These are phyloP conservation scores for Fusarium proliferatum DNA, from an alignment of 2,329 filamentous ascomycete species.

Conservation along the genomic window DNA sequence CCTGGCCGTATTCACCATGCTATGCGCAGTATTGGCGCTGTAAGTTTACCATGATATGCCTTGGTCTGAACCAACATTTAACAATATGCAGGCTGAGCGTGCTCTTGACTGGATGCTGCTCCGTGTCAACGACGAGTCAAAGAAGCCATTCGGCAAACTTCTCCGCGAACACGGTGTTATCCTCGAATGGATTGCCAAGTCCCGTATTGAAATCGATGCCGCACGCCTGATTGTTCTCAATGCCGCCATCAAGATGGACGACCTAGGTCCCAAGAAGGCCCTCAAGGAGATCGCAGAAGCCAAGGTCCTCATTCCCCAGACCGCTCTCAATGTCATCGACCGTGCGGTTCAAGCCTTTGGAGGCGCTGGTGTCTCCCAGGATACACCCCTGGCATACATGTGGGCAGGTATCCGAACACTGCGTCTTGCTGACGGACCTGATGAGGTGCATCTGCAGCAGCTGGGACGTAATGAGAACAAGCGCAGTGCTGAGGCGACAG, in stretches of 20 bases:
- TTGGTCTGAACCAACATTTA: background rate
- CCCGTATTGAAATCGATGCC: conserved; percentile 92
- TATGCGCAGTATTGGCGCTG: conserved; percentile 92
- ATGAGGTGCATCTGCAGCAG: conserved; percentile 92
- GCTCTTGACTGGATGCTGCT: conserved; percentile 96
- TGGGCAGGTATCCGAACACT: conserved; percentile 85
- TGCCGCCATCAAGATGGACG: conserved; percentile 94
- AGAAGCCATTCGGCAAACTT: conserved; percentile 90
- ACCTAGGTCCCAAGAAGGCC: conserved; percentile 86
- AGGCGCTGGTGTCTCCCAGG: conserved; percentile 90
- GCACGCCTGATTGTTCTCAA: conserved; percentile 92
- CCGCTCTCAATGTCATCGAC: conserved; percentile 88
- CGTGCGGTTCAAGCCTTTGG: conserved; percentile 94
- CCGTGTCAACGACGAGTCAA: conserved; percentile 89
- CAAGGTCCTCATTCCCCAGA: conserved; percentile 89
- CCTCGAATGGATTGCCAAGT: conserved; percentile 92
- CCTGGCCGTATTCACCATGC: conserved; percentile 98
- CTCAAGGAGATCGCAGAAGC: conserved; percentile 95
- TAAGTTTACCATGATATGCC: conserved; percentile 51
- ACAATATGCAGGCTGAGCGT: conserved; percentile 72
- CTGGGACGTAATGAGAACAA: conserved; percentile 85
- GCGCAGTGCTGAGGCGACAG: conserved; percentile 69
- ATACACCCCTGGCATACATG: conserved; percentile 89
- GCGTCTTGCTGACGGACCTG: conserved; percentile 90
- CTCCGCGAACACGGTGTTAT: conserved; percentile 92